These are phyloP conservation scores for Orbilia blumenaviensis DNA, from an alignment of 2,329 filamentous ascomycete genomes.

Conservation along the genomic window DNA sequence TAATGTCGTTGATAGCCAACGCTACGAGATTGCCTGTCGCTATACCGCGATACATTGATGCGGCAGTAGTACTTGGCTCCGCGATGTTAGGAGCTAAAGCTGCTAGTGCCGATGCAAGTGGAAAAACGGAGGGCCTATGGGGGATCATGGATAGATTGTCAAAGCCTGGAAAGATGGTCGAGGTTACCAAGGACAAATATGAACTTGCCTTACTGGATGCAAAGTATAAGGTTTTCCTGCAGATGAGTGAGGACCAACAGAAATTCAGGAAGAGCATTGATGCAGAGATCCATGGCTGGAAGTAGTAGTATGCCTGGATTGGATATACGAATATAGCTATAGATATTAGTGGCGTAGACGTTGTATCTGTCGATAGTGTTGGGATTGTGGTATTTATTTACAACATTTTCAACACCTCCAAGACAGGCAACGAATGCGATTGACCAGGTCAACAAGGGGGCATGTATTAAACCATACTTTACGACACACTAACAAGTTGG, in stretches of 20 bases:
- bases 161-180: slow-evolving; percentile 85
- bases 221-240: slow-evolving; percentile 95
- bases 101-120: slow-evolving; percentile 77
- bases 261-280: slow-evolving; percentile 82
- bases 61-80: slow-evolving; percentile 95
- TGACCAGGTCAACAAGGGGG: not conserved
- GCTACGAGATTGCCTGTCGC: slow-evolving; percentile 91
- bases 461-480: not conserved
- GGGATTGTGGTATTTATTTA: not conserved
- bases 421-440: not conserved
- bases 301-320: not conserved
- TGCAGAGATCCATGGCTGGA: slow-evolving; percentile 65
- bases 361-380: slow-evolving; percentile 10
- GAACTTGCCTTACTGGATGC: slow-evolving; percentile 83
- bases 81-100: slow-evolving; percentile 98
- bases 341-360: not conserved
- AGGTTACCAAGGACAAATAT: slow-evolving; percentile 74
- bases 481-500: not conserved
- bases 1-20: slow-evolving; percentile 91
- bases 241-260: slow-evolving; percentile 87
- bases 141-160: slow-evolving; percentile 97
- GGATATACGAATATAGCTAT: too few species aligned
- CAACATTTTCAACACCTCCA: not conserved
- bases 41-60: slow-evolving; percentile 91
- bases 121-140: slow-evolving; percentile 88